Evolutionary conservation across 2,329 filamentous ascomycete genomes (phyloP).

Genomic region (Rhynchosporium secalis): DNA sequence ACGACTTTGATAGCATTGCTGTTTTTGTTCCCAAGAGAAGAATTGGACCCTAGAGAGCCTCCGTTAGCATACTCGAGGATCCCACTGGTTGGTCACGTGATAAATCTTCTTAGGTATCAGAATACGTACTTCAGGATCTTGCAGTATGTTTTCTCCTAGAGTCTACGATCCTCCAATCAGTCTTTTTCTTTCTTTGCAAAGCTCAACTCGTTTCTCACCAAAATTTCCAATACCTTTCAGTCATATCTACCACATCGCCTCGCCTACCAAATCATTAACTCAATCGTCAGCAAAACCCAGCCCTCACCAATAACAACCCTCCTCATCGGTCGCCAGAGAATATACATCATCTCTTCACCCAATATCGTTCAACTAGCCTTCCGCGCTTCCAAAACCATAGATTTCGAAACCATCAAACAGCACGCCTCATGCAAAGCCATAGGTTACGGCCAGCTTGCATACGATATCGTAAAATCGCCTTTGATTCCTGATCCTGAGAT

Average conservation of each 20-base stretch:
- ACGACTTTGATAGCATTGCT: not conserved
- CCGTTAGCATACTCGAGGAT: constrained; percentile 19
- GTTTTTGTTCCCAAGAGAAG: not conserved
- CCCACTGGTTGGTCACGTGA: constrained; percentile 24
- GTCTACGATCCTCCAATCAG: not conserved
- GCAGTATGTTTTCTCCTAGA: constrained; percentile 5
- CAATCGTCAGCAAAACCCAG: constrained; percentile 3
- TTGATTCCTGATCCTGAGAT: not conserved
- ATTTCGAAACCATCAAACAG: constrained; percentile 40
- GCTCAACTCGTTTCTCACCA: not conserved
- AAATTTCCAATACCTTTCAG: not conserved
- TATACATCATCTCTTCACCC: constrained; percentile 48
- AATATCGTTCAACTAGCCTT: constrained; percentile 39
- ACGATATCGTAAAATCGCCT: constrained; percentile 11
- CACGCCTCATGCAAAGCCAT: constrained; percentile 16
- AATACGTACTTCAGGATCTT: constrained; percentile 21
- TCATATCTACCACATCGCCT: not conserved
- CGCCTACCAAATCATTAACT: not conserved
- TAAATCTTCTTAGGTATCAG: constrained; percentile 21
- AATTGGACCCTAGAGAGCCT: constrained; percentile 15
- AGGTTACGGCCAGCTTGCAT: constrained; percentile 13
- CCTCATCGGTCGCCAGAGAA: constrained; percentile 45
- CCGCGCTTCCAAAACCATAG: constrained; percentile 42
- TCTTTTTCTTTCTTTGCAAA: not conserved
- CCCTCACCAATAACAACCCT: constrained; percentile 44